phyloP scores from a whole-genome alignment of 2,329 filamentous ascomycete genomes.

The Colletotrichum echinochloae region DNA sequence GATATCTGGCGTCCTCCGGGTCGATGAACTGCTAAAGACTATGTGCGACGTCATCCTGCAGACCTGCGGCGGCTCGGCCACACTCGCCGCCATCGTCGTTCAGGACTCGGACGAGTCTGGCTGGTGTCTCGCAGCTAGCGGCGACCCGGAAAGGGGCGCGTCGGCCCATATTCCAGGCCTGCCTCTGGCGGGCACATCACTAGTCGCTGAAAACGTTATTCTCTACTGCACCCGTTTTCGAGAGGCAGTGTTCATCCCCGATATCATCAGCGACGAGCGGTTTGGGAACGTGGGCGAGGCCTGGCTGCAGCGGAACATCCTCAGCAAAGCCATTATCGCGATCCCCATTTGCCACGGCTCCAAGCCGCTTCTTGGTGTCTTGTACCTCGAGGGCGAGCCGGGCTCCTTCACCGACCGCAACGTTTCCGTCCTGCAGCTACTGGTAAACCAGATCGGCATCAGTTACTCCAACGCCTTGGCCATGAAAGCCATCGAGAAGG shows the following conservation, averaged over 20 bases:
- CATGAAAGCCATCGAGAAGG: conserved; percentile 79
- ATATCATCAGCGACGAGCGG: conserved; percentile 79
- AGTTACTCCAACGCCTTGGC: conserved; percentile 76
- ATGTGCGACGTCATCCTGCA: conserved; percentile 87
- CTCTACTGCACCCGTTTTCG: conserved; percentile 82
- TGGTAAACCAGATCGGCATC: conserved; percentile 83
- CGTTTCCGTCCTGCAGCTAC: conserved; percentile 73
- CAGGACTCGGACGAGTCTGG: conserved; percentile 72
- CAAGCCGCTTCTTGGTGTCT: conserved; percentile 76
- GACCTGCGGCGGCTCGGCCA: conserved; percentile 78
- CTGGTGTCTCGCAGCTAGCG: conserved; percentile 81
- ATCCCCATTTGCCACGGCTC: conserved; percentile 81
- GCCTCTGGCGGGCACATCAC: conserved; percentile 72
- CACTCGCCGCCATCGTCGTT: conserved; percentile 79
- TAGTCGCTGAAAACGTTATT: conserved; percentile 82
- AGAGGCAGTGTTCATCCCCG: conserved; percentile 79
- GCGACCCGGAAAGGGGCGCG: conserved; percentile 76
- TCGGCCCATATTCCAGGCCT: conserved; percentile 74
- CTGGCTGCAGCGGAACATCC: conserved; percentile 76
- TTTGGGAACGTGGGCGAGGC: conserved; percentile 80
- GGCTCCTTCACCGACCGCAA: conserved; percentile 83
- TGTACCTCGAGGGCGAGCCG: conserved; percentile 81
- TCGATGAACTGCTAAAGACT: conserved; percentile 81
- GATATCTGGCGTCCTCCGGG: conserved; percentile 80
- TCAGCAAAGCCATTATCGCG: conserved; percentile 81